phyloP scores from a whole-genome alignment of 169 alveolate species.

The Plasmodium vinckei region DNA sequence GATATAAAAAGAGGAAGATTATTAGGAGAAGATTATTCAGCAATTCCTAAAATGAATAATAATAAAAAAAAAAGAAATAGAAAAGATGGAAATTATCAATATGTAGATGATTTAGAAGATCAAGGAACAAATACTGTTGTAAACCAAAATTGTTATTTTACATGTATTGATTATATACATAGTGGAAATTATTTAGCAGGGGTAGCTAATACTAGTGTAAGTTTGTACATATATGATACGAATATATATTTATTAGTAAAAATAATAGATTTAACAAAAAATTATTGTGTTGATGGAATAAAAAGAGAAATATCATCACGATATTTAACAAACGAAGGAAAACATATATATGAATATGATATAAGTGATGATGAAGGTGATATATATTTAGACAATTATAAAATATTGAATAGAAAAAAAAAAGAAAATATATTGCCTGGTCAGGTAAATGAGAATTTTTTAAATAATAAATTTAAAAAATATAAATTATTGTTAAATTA shows the following conservation, averaged over 20 bases:
- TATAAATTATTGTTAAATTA: slow-evolving; percentile 57
- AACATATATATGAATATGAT: slow-evolving; percentile 26
- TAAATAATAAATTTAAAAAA: slow-evolving; percentile 47
- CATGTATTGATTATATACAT: slow-evolving; percentile 47
- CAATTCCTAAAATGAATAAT: slow-evolving; percentile 74
- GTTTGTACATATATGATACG: slow-evolving; percentile 48
- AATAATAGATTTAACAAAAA: slow-evolving; percentile 45
- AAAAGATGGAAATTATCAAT: neutral
- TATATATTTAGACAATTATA: slow-evolving; percentile 35
- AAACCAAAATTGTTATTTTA: slow-evolving; percentile 43
- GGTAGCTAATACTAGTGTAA: slow-evolving; percentile 49
- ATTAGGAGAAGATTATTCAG: slow-evolving; percentile 82
- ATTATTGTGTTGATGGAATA: slow-evolving; percentile 53
- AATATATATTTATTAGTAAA: slow-evolving; percentile 19
- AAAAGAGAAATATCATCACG: slow-evolving; percentile 53
- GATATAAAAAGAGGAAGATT: slow-evolving; percentile 88
- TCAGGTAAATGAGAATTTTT: slow-evolving; percentile 29
- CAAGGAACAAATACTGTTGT: slow-evolving; percentile 37
- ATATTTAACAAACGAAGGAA: slow-evolving; percentile 48
- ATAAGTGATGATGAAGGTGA: slow-evolving; percentile 70
- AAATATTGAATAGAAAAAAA: slow-evolving; percentile 39
- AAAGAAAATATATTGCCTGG: slow-evolving; percentile 52
- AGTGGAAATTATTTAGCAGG: slow-evolving; percentile 57
- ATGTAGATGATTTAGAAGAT: slow-evolving; percentile 41
- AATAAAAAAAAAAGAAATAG: slow-evolving; percentile 5